Base-by-base conservation (phyloP, 805 yeast species). In the Yarrowia porcina region DNA sequence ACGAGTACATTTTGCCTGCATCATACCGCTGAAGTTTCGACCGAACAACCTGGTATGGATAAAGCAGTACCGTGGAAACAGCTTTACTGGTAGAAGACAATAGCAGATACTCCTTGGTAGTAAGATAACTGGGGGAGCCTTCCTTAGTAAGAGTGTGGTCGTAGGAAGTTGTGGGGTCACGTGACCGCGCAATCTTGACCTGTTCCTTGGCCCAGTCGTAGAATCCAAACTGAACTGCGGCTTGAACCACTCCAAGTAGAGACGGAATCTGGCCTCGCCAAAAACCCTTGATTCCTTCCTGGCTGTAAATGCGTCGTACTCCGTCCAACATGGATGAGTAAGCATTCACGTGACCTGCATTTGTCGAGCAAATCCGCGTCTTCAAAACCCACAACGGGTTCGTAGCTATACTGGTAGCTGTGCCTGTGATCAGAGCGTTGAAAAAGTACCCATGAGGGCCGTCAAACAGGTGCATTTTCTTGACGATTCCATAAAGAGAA, bases 321-420 rank as follows among this genome's bases (percentile, higher is more conserved):
- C 96, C 96, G 64, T 84, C 83, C 18, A 69, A 11, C 7, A 86
- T 74, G 0, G 90, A 83, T 10, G 73, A 73, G 69, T 90, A 90
- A 0, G 89, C 86, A 15, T 80, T 80, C 0, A 78, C 77, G 15
- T 63, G 66, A 65, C 45, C 64, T 15, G 69, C 65, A 13, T 72
- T 69, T 1, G 83, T 82, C 18, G 91, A 84, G 69, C 92, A 79
- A 67, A 93, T 87, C 65, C 98, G 79, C 0, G 99, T 94, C 73
- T 94, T 94, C 18, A 94, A 73, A 1, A 94, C 97, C 99, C 99
- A 93, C 11, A 93, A 82, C 0, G 99, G 99, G 71, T 91, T 94
- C 0, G 99, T 92, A 15, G 89, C 42, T 0, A 90, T 63, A 0
- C 96, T 82, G 0, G 97, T 90, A 5, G 85, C 69, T 41, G 85